Evolutionary conservation across 2,329 filamentous ascomycete species (phyloP).

Genomic region (Beauveria caledonica): DNA sequence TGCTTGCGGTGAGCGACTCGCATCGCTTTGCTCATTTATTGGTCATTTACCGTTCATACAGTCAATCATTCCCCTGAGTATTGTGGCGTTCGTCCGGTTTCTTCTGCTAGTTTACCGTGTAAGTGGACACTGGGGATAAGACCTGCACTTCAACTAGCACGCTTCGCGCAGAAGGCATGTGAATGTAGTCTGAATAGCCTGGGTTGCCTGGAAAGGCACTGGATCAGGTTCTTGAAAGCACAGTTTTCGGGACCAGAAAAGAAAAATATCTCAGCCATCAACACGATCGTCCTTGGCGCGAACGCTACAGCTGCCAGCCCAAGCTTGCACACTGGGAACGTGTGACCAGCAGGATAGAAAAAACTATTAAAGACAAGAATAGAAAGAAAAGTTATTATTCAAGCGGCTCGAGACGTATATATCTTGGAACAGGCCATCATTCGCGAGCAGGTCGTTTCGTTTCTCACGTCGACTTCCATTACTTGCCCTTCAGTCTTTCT

Average conservation of each 20-base stretch:
- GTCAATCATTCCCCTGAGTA: background rate
- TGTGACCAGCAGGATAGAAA: background rate
- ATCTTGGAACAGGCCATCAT: background rate
- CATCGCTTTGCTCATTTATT: background rate
- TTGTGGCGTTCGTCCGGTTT: background rate
- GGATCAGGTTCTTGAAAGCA: background rate
- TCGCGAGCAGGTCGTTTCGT: too few relatives aligned
- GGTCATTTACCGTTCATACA: background rate
- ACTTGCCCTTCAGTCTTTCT: background rate
- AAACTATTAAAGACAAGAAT: background rate
- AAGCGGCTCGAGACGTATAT: background rate
- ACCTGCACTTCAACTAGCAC: background rate
- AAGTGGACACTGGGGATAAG: background rate
- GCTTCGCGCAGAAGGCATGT: background rate
- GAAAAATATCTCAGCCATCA: constrained; percentile 5
- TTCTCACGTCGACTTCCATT: background rate
- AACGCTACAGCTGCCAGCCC: background rate
- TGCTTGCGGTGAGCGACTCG: background rate
- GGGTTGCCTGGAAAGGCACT: background rate
- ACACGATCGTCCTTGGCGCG: background rate
- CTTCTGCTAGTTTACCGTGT: background rate
- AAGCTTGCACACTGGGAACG: background rate
- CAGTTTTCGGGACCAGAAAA: constrained; percentile 1
- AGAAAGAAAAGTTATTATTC: background rate
- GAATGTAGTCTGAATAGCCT: too few relatives aligned